A percentile compares a stretch with the other conserved stretches of the same genome.
phyloP scores from a whole-genome alignment of 352 stramenopile genomes.

The Phytophthora macrochlamydospora region DNA sequence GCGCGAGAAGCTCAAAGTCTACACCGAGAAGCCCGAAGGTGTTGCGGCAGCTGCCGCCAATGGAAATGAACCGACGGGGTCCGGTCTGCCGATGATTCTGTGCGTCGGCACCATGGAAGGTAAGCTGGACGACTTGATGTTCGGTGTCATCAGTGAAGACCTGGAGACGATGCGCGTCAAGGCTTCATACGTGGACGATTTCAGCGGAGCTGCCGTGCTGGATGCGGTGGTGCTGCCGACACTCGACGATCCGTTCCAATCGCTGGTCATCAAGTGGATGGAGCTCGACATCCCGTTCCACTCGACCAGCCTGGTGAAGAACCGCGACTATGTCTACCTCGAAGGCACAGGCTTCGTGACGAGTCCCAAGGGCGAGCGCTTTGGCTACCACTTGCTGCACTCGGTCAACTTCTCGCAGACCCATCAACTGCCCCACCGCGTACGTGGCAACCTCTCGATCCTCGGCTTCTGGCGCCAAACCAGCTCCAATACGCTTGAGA shows the following conservation, averaged over 20 bases:
- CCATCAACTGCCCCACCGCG: slow-evolving; percentile 30
- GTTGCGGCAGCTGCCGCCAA: slow-evolving; percentile 5
- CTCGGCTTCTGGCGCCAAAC: slow-evolving; percentile 49
- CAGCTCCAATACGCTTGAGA: slow-evolving; percentile 38
- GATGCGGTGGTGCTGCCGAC: slow-evolving; percentile 34
- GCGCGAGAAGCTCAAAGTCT: slow-evolving; percentile 32
- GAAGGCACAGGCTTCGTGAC: slow-evolving; percentile 25
- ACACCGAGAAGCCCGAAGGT: slow-evolving; percentile 15
- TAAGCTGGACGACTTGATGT: slow-evolving; percentile 42
- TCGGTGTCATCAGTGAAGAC: slow-evolving; percentile 38
- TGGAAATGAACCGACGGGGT: slow-evolving; percentile 13
- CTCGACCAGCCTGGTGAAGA: slow-evolving; percentile 31
- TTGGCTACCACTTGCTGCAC: slow-evolving; percentile 29
- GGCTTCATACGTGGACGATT: slow-evolving; percentile 40
- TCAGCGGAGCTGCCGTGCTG: slow-evolving; percentile 37
- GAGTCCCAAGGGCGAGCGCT: slow-evolving; percentile 14
- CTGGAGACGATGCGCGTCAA: slow-evolving; percentile 43
- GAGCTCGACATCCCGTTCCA: slow-evolving; percentile 34
- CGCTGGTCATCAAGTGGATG: slow-evolving; percentile 41
- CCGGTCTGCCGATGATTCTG: slow-evolving; percentile 30
- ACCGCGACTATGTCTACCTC: slow-evolving; percentile 49
- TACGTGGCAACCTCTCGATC: slow-evolving; percentile 47
- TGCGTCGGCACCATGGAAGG: slow-evolving; percentile 33
- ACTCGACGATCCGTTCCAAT: slow-evolving; percentile 28
- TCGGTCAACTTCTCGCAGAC: slow-evolving; percentile 26